Percentiles rank a stretch among this genome's conserved stretches.
Conservation (phyloP, 2,329 filamentous ascomycete species). For the Colletotrichum musicola region DNA sequence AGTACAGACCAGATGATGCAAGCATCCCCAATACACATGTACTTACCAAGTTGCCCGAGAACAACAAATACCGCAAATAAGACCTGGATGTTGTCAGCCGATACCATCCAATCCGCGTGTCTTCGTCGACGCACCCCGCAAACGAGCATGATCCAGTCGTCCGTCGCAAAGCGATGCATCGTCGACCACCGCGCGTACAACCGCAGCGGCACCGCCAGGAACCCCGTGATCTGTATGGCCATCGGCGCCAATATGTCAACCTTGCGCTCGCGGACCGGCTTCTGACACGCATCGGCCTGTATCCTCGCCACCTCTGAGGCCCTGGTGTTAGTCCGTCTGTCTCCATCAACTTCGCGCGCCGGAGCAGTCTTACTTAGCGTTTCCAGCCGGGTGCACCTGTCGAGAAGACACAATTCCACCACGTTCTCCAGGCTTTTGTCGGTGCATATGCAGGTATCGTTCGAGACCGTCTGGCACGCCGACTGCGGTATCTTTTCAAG, state of each 20-base stretch:
- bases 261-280: slow-evolving; percentile 47
- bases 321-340: slow-evolving; percentile 26
- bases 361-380: slow-evolving; percentile 42
- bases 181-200: slow-evolving; percentile 52
- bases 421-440: slow-evolving; percentile 39
- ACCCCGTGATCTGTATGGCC: slow-evolving; percentile 51
- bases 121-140: slow-evolving; percentile 45
- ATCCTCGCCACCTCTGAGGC: slow-evolving; percentile 47
- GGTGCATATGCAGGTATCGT: slow-evolving; percentile 47
- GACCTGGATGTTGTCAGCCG: slow-evolving; percentile 37
- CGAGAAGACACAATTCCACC: slow-evolving; percentile 43
- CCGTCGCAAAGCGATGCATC: slow-evolving; percentile 47
- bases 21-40: too few relatives aligned
- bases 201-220: slow-evolving; percentile 51
- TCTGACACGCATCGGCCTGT: slow-evolving; percentile 50
- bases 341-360: too few relatives aligned
- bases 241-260: slow-evolving; percentile 50
- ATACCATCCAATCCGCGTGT: background rate
- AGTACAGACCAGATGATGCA: slow-evolving; percentile 2
- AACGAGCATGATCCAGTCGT: slow-evolving; percentile 56
- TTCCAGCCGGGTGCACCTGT: slow-evolving; percentile 44
- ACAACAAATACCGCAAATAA: slow-evolving; percentile 49
- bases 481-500: slow-evolving; percentile 42
- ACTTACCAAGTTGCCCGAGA: slow-evolving; percentile 49
- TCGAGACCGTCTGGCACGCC: slow-evolving; percentile 42